phyloP scores from a whole-genome alignment of 306 rosid genomes.

The Gastrolobium bilobum region DNA sequence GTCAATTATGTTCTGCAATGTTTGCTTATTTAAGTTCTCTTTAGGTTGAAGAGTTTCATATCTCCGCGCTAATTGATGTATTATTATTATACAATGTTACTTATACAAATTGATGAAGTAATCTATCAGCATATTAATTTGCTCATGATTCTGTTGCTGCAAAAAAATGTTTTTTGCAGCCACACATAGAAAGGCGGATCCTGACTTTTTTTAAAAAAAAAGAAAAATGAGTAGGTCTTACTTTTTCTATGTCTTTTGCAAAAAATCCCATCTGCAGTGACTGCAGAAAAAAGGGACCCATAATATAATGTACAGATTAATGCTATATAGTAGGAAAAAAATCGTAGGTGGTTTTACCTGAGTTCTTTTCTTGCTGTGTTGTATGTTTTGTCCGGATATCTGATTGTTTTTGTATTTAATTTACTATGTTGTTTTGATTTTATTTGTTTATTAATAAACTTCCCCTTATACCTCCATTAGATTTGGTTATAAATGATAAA shows the following conservation, averaged over 20 bases:
- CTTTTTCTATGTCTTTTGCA: too few relatives aligned
- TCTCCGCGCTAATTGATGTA: not conserved
- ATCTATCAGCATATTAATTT: not conserved
- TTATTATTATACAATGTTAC: conserved; percentile 1
- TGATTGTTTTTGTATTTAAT: conserved; percentile 23
- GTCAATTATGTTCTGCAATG: not conserved
- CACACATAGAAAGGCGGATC: too few relatives aligned
- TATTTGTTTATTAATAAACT: not conserved
- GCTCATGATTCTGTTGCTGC: not conserved
- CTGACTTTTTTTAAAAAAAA: too few relatives aligned
- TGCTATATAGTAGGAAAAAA: conserved; percentile 13
- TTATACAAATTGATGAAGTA: conserved; percentile 21
- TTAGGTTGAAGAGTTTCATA: conserved; percentile 8
- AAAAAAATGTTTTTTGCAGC: too few relatives aligned
- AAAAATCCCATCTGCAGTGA: too few relatives aligned
- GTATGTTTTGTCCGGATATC: conserved; percentile 8
- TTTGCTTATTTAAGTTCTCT: conserved; percentile 7
- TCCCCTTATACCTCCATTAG: not conserved
- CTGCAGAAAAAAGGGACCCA: too few relatives aligned
- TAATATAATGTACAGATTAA: not conserved
- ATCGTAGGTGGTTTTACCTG: not conserved
- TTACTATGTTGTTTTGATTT: not conserved
- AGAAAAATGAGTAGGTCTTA: too few relatives aligned
- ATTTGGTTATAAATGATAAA: conserved; percentile 34
- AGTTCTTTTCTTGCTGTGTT: conserved; percentile 17